Evolutionary conservation across 192 early-diverging fungal species (phyloP), one percentile per base, ranked within the genome.

Genomic region (Phycomyces blakesleeanus): DNA sequence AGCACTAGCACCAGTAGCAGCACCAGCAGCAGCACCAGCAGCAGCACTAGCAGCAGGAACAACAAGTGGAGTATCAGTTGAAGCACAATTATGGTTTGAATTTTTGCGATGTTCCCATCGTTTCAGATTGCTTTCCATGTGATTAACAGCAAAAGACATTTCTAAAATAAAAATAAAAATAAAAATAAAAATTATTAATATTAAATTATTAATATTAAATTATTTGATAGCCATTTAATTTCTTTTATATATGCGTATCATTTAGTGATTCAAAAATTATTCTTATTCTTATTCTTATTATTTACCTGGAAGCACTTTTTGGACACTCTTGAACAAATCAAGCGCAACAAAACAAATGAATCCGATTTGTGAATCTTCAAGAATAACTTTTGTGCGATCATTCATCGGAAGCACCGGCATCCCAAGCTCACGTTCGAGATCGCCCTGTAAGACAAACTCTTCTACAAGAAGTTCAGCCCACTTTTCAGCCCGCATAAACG

Each of bases 401-500:
- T 82, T 82, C 9, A 74, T 73, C 11, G 78, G 77, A 25, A 53
- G 61, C 9, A 78, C 72, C 20, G 85, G 80, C 65, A 88, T 74
- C 2, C 85, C 84, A 51, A 92, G 69, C 40, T 85, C 81, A 70
- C 81, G 81, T 66, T 92, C 90, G 44, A 92, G 78, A 62, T 92
- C 86, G 1, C 85, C 85, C 64, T 90, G 88, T 41, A 79, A 75
- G 1, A 75, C 79, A 70, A 89, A 85, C 55, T 92, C 90, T 60
- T 84, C 78, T 58, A 89, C 73, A 6, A 92, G 74, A 1, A 87
- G 79, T 22, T 82, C 76, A 5, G 88, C 83, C 90, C 90, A 92
- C 52, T 76, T 68, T 65, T 76, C 75, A 53, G 85, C 84, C 44
- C 85, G 83, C 65, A 78, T 82, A 68, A 89, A 90, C 1, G 88